phyloP scores from a whole-genome alignment of 164 flowering plant species.

The Chimonanthus praecox region DNA sequence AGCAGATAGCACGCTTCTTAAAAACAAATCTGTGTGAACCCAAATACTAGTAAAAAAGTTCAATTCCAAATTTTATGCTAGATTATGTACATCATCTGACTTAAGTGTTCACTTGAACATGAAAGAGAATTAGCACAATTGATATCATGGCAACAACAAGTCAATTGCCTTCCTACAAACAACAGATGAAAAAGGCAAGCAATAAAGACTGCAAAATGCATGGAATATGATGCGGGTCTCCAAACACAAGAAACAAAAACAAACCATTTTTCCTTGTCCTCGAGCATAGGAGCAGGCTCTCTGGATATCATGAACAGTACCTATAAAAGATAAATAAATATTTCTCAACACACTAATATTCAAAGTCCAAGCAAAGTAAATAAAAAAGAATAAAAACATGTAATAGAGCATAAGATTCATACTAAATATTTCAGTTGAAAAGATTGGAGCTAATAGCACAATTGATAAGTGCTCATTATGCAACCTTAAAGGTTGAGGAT shows the following conservation, averaged over 20 bases:
- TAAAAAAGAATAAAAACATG: no score
- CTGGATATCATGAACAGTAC: conserved; percentile 93
- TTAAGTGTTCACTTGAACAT: not conserved
- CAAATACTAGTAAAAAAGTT: no score
- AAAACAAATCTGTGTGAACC: no score
- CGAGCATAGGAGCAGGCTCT: conserved; percentile 99
- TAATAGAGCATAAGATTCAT: no score
- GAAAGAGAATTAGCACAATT: no score
- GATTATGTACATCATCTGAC: not conserved
- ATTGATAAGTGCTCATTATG: no score
- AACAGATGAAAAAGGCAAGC: not conserved
- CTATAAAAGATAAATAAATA: conserved; percentile 22
- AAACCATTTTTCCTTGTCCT: conserved; percentile 98
- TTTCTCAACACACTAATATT: no score
- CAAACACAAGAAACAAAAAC: conserved; percentile 18
- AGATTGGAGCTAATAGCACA: no score
- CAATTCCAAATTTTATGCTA: not conserved
- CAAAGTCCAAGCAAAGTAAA: no score
- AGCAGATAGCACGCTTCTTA: no score
- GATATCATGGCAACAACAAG: not conserved
- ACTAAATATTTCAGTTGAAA: no score
- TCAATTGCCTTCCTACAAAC: not conserved
- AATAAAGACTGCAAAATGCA: not conserved
- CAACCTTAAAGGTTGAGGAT: no score
- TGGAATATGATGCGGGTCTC: not conserved